phyloP scores from a whole-genome alignment of 208 protist species.

The Porcisia deanei region DNA sequence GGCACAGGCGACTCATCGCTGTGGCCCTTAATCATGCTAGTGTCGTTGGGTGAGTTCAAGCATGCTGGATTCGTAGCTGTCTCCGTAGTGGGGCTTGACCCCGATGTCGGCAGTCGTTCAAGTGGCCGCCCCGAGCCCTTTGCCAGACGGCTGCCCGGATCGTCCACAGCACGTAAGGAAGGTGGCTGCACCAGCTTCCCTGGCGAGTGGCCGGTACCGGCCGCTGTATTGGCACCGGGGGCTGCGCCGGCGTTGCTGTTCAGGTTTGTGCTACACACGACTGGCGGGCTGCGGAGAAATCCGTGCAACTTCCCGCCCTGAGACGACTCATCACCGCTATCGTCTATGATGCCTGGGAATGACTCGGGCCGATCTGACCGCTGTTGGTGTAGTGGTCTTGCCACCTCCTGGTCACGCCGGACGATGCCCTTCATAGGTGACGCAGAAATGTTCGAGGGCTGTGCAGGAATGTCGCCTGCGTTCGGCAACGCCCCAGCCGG shows the following conservation, averaged over 20 bases:
- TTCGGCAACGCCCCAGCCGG: slow-evolving; percentile 1
- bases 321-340: not conserved
- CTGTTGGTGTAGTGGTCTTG: not conserved
- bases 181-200: not conserved
- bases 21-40: not conserved
- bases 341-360: not conserved
- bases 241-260: not conserved
- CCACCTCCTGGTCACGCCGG: not conserved
- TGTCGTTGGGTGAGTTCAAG: not conserved
- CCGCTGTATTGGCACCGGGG: not conserved
- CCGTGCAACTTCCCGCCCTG: not conserved
- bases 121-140: not conserved
- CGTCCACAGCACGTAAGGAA: not conserved
- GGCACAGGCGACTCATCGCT: not conserved
- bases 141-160: not conserved
- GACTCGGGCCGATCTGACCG: not conserved
- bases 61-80: not conserved
- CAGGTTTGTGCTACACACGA: not conserved
- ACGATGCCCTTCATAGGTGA: not conserved
- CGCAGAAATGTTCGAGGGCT: not conserved
- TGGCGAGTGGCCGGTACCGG: not conserved
- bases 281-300: not conserved
- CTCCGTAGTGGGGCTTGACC: not conserved
- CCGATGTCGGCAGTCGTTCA: not conserved
- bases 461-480: not conserved